These are phyloP conservation scores for Mycena rosella DNA, from an alignment of 768 basidiomycete species.

Conservation along the genomic window DNA sequence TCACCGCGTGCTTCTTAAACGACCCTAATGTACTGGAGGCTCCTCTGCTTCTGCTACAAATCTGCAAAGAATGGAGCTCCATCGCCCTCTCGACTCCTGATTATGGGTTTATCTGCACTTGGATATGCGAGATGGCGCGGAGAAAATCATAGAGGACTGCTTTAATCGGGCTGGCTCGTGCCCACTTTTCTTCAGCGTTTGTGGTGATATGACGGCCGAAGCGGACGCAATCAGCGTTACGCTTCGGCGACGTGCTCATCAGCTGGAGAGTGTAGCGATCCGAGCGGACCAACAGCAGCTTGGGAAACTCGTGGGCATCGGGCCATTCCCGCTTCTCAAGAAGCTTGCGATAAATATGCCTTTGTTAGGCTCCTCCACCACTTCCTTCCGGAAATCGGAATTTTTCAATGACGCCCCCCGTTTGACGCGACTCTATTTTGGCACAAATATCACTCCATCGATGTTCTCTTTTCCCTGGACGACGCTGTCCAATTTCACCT, in stretches of 20 bases:
- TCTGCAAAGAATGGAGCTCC: conserved; percentile 42
- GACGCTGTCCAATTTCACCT: background rate
- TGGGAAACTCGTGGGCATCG: background rate
- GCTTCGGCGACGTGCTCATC: background rate
- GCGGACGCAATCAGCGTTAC: background rate
- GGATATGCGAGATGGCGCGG: background rate
- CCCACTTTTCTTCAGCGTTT: conserved; percentile 11
- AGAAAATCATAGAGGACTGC: background rate
- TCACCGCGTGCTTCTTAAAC: background rate
- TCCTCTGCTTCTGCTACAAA: conserved; percentile 38
- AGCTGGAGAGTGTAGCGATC: background rate
- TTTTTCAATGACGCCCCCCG: conserved; percentile 1
- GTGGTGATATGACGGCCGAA: background rate
- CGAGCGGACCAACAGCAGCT: background rate
- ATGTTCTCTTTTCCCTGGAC: background rate
- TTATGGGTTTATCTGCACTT: conserved; percentile 37
- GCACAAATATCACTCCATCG: background rate
- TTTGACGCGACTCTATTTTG: background rate
- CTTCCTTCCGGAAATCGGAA: background rate
- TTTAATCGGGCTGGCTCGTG: conserved; percentile 2
- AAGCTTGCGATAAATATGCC: background rate
- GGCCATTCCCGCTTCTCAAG: conserved; percentile 12
- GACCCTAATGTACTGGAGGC: background rate
- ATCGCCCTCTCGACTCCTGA: conserved; percentile 40
- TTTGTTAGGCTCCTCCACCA: no score